Conservation (phyloP, 1,284 basidiomycete genomes). For the Fistulina hepatica region DNA sequence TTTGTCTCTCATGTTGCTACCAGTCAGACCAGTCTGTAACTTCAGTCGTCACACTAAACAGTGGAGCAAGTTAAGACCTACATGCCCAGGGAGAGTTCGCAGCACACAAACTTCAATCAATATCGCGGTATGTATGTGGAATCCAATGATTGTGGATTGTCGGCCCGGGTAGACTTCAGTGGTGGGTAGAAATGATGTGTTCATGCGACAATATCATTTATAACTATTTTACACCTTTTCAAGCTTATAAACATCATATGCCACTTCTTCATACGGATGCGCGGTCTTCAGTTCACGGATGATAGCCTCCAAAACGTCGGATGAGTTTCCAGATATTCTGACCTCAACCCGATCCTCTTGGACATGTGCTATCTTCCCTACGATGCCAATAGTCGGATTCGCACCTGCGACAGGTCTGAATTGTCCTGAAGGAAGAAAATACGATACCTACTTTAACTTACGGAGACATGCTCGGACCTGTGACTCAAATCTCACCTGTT, state of each 20-base stretch:
- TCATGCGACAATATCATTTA: neutral
- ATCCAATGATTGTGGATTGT: too few species aligned
- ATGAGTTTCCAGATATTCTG: conserved; percentile 31
- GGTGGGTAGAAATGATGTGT: too few species aligned
- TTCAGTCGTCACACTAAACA: too few species aligned
- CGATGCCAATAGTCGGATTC: conserved; percentile 33
- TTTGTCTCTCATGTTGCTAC: too few species aligned
- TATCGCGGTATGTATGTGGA: too few species aligned
- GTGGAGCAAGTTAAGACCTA: too few species aligned
- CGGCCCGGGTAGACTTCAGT: too few species aligned
- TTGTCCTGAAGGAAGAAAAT: conserved; percentile 28
- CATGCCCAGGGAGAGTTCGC: too few species aligned
- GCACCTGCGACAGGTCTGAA: conserved; percentile 33
- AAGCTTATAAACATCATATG: conserved; percentile 43
- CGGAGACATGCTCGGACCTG: conserved; percentile 4
- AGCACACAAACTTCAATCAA: too few species aligned
- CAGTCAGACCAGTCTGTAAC: too few species aligned
- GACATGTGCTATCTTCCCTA: conserved; percentile 34
- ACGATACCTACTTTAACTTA: conserved; percentile 1
- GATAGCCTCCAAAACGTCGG: conserved; percentile 29
- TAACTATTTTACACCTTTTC: conserved; percentile 29
- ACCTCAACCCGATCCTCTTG: conserved; percentile 47
- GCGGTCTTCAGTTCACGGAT: conserved; percentile 41
- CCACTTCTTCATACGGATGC: conserved; percentile 49
- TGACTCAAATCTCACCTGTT: conserved; percentile 27